A percentile compares a stretch with the other conserved stretches of the same genome.
phyloP scores from a whole-genome alignment of 129 eudicot species.

The Centella asiatica region DNA sequence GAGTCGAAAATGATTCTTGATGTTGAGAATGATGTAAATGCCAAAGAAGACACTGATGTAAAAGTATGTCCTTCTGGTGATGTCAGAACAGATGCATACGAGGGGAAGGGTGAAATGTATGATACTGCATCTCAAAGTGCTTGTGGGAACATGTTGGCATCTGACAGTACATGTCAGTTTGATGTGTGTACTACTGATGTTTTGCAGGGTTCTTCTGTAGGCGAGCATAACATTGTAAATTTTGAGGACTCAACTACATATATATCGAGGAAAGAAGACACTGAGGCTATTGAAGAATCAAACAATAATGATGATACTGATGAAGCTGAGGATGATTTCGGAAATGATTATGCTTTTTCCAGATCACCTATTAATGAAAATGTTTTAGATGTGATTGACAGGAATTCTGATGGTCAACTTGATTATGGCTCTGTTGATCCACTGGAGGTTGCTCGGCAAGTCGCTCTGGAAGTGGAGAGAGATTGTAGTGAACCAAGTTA shows the following conservation, averaged over 20 bases:
- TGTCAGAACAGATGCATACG: slow-evolving; percentile 3
- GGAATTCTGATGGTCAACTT: slow-evolving; percentile 39
- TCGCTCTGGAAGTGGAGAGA: slow-evolving; percentile 66
- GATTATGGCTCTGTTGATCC: slow-evolving; percentile 64
- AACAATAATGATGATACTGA: slow-evolving; percentile 11
- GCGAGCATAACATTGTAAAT: slow-evolving; percentile 16
- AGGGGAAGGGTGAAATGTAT: slow-evolving; percentile 23
- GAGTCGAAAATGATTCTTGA: slow-evolving; percentile 21
- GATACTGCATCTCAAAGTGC: slow-evolving; percentile 17
- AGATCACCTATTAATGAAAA: slow-evolving; percentile 12
- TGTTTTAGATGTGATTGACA: slow-evolving; percentile 22
- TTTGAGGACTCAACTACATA: slow-evolving; percentile 23
- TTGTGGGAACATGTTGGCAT: slow-evolving; percentile 13
- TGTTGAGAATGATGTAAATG: slow-evolving; percentile 3
- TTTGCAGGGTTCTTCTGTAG: slow-evolving; percentile 10
- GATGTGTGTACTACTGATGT: slow-evolving; percentile 5
- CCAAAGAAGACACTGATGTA: slow-evolving; percentile 6
- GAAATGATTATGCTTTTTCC: slow-evolving; percentile 23
- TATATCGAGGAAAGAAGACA: slow-evolving; percentile 23
- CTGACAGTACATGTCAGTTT: slow-evolving; percentile 4
- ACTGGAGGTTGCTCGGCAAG: slow-evolving; percentile 66
- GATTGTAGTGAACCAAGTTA: slow-evolving; percentile 58
- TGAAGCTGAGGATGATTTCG: slow-evolving; percentile 27
- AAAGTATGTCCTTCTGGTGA: slow-evolving; percentile 11
- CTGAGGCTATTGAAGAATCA: slow-evolving; percentile 17